Conservation (phyloP, 2,329 filamentous ascomycete species). For the Pyrenochaeta sp. region DNA sequence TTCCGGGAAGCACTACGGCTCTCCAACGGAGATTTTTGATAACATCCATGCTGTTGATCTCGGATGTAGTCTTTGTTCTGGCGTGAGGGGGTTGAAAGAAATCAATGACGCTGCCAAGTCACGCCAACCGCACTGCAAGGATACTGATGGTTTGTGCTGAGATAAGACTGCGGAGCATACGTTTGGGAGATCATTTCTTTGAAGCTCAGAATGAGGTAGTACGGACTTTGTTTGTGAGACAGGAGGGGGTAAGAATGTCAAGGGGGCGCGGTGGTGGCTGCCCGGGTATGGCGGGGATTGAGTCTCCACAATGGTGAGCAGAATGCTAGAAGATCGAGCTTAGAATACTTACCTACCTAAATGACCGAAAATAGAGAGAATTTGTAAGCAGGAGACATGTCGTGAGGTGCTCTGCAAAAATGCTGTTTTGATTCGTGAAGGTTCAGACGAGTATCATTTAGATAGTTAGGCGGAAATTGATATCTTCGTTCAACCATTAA, state of each 20-base stretch:
- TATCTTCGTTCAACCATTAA: too few relatives aligned
- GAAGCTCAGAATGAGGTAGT: background rate
- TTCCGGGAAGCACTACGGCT: conserved; percentile 7
- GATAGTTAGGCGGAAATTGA: too few relatives aligned
- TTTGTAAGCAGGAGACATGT: too few relatives aligned
- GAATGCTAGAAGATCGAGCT: too few relatives aligned
- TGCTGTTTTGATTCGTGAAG: too few relatives aligned
- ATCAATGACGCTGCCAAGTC: conserved; percentile 20
- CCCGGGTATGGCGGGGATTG: too few relatives aligned
- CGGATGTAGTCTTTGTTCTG: background rate
- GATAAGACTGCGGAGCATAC: background rate
- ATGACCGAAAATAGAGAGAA: too few relatives aligned
- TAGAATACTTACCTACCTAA: too few relatives aligned
- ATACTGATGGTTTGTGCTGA: background rate
- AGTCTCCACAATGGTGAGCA: too few relatives aligned
- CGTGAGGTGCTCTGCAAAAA: too few relatives aligned
- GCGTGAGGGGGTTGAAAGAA: background rate
- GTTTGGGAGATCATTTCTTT: background rate
- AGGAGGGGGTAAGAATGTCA: background rate
- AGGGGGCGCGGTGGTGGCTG: too few relatives aligned
- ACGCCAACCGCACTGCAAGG: conserved; percentile 3
- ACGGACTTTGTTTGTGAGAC: background rate
- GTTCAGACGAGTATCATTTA: too few relatives aligned
- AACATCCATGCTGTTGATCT: background rate
- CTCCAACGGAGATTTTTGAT: conserved; percentile 22